Evolutionary conservation across 257 asterid species (phyloP).

Genomic region (Verbena officinalis): DNA sequence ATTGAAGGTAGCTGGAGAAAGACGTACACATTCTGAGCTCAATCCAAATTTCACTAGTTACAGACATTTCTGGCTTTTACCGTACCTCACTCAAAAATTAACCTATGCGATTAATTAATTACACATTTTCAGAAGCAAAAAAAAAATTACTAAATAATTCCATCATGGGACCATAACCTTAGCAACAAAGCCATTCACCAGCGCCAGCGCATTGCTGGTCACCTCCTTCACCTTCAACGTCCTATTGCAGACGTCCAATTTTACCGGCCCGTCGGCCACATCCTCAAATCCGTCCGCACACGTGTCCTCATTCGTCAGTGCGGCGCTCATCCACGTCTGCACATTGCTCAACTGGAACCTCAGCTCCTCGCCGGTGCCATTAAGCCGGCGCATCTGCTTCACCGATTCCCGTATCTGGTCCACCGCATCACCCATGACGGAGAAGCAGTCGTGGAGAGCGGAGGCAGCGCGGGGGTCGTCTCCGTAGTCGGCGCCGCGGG

Average conservation of each 20-base stretch:
- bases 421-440: conserved; percentile 59
- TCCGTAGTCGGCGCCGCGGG: conserved; percentile 55
- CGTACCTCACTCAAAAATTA: not conserved
- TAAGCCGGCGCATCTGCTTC: conserved; percentile 57
- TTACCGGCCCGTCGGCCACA: conserved; percentile 45
- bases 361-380: conserved; percentile 45
- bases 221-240: conserved; percentile 51
- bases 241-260: conserved; percentile 44
- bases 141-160: no score
- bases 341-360: conserved; percentile 71
- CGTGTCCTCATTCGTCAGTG: conserved; percentile 83
- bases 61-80: not conserved
- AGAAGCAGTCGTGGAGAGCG: conserved; percentile 76
- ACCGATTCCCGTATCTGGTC: conserved; percentile 65
- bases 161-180: conserved; percentile 34
- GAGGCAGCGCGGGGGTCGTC: conserved; percentile 55
- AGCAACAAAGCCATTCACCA: conserved; percentile 60
- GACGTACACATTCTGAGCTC: no score
- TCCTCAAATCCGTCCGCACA: conserved; percentile 79
- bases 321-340: conserved; percentile 98
- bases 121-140: not conserved
- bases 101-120: not conserved
- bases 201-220: conserved; percentile 85
- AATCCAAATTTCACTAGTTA: not conserved
- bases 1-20: no score